Percentiles rank a stretch among this genome's conserved stretches.
Conservation (phyloP, 2,329 filamentous ascomycete genomes). For the Cytospora piceae region DNA sequence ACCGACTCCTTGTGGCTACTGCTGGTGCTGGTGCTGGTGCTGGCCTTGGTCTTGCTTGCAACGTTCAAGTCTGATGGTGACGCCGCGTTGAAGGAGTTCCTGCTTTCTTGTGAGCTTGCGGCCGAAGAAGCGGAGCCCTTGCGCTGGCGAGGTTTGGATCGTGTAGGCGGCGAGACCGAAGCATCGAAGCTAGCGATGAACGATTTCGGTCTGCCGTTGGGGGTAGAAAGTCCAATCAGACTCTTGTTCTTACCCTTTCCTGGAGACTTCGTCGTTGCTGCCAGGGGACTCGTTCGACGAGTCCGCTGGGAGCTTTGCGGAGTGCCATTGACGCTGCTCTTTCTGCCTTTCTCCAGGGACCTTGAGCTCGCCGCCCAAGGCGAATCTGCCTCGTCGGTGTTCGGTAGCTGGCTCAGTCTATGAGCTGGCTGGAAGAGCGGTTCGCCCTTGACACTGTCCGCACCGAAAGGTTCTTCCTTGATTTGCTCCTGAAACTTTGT, state of each 20-base stretch:
- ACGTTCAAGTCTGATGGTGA: neutral
- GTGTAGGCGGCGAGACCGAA: constrained; percentile 24
- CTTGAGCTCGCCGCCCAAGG: neutral
- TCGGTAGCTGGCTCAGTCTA: constrained; percentile 2
- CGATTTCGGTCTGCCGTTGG: constrained; percentile 11
- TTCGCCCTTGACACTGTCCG: neutral
- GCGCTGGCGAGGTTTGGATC: constrained; percentile 8
- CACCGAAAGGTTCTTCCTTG: constrained; percentile 15
- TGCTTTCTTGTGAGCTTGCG: neutral
- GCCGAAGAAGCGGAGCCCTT: neutral
- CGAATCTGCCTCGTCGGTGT: neutral
- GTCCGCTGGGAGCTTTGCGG: constrained; percentile 14
- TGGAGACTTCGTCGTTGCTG: neutral
- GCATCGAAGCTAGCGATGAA: constrained; percentile 21
- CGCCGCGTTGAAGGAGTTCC: neutral
- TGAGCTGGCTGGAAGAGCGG: neutral
- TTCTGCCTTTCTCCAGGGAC: neutral
- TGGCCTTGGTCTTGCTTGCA: neutral
- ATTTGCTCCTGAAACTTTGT: constrained; percentile 14
- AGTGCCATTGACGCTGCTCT: constrained; percentile 1
- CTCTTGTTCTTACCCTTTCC: neutral
- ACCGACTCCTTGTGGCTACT: neutral
- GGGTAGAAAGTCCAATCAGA: constrained; percentile 4
- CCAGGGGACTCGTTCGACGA: constrained; percentile 10
- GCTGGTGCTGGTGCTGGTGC: neutral